Percentiles rank a stretch among this genome's conserved stretches.
phyloP scores from a whole-genome alignment of 495 filamentous ascomycete species.

The Niebla homalea region DNA sequence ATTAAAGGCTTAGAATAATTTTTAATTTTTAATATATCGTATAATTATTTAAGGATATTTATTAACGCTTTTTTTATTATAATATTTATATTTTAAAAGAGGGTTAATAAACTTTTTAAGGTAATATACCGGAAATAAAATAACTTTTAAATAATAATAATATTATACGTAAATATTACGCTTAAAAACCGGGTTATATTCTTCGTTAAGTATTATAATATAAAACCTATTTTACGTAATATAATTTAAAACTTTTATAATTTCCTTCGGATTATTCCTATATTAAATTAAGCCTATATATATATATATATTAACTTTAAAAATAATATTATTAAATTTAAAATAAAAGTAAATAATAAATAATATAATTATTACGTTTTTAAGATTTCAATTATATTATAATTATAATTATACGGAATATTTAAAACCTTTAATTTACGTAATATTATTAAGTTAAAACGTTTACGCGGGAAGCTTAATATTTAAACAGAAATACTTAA shows the following conservation, averaged over 20 bases:
- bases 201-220: no score
- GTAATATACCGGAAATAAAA: constrained; percentile 1
- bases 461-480: background rate
- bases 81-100: background rate
- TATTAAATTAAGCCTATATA: background rate
- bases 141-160: no score
- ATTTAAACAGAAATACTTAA: background rate
- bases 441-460: background rate
- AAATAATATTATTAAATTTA: constrained; percentile 5
- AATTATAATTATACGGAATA: constrained; percentile 9
- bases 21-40: no score
- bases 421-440: constrained; percentile 2
- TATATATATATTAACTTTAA: constrained; percentile 4
- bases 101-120: constrained; percentile 7
- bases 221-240: no score
- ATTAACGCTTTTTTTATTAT: no score
- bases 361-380: constrained; percentile 8
- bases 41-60: no score
- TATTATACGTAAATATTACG: no score
- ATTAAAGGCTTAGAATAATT: no score
- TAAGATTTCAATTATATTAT: background rate
- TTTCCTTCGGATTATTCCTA: background rate
- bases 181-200: no score
- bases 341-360: constrained; percentile 10
- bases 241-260: no score